Evolutionary conservation across 805 yeast genomes (phyloP), one percentile per base, ranked within the genome.

Genomic region (Hanseniaspora lindneri): DNA sequence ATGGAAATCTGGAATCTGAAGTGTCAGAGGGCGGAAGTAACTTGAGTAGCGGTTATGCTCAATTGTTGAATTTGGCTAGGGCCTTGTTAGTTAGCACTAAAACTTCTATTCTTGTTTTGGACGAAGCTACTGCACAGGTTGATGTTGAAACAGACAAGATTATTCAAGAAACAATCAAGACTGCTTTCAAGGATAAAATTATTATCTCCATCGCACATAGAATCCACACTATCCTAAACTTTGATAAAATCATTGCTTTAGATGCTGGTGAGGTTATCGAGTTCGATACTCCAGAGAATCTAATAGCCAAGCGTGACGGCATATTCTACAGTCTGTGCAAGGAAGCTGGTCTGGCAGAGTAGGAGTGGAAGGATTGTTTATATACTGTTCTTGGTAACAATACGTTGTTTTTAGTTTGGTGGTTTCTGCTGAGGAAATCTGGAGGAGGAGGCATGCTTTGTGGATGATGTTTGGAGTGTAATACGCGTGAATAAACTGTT

Each of bases 61-160:
- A 83, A 62, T 70, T 82, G 56, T 74, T 83, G 79, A 83, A 94
- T 66, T 70, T 83, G 46, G 87, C 89, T 0, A 70, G 94, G 60
- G 92, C 88, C 1, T 66, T 83, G 52, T 69, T 81, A 54, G 78
- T 77, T 53, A 73, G 76, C 33, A 68, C 77, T 6, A 75, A 77
- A 52, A 46, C 49, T 2, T 46, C 49, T 13, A 73, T 83, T 36
- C 68, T 83, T 53, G 78, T 83, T 8, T 65, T 83, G 57, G 94
- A 83, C 63, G 94, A 83, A 64, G 94, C 94, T 11, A 83, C 94
- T 2, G 92, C 94, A 4, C 87, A 89, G 5, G 92, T 83, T 44
- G 94, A 83, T 64, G 88, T 83, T 32, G 85, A 82, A 59, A 83
- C 94, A 2, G 94, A 83, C 63, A 67, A 76, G 53, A 73, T 83